Evolutionary conservation across 2,329 filamentous ascomycete genomes (phyloP).

Genomic region (Penicillium sp.): DNA sequence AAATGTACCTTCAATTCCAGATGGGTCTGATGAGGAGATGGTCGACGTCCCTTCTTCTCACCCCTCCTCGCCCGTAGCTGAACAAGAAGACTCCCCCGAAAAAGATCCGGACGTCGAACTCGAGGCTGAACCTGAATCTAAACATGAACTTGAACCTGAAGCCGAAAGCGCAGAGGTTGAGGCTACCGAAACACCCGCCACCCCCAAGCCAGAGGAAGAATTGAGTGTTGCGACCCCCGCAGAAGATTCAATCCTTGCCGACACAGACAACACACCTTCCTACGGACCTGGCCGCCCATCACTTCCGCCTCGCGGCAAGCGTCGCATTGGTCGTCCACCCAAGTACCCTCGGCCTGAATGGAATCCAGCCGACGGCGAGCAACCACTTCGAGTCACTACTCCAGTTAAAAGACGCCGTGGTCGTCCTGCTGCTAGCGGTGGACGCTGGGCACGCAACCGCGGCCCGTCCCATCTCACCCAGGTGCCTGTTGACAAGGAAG

Average conservation of each 20-base stretch:
- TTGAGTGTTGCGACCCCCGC: conserved; percentile 39
- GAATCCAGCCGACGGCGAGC: conserved; percentile 54
- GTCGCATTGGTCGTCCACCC: conserved; percentile 76
- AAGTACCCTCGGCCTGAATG: conserved; percentile 81
- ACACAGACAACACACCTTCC: conserved; percentile 51
- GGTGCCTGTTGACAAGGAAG: conserved; percentile 88
- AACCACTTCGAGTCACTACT: conserved; percentile 46
- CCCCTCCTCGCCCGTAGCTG: conserved; percentile 20
- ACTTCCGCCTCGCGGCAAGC: conserved; percentile 62
- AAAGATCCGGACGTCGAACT: conserved; percentile 24
- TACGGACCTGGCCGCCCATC: conserved; percentile 49
- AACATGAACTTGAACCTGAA: conserved; percentile 40
- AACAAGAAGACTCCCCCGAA: conserved; percentile 19
- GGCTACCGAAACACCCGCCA: conserved; percentile 9
- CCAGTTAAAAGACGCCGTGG: conserved; percentile 59
- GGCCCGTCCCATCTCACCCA: conserved; percentile 73
- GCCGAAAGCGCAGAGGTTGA: conserved; percentile 27
- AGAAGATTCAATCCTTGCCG: conserved; percentile 41
- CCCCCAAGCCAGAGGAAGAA: conserved; percentile 44
- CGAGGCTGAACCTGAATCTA: conserved; percentile 19
- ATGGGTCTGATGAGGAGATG: conserved; percentile 45
- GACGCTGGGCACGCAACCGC: conserved; percentile 70
- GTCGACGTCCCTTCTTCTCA: conserved; percentile 27
- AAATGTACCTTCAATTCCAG: conserved; percentile 40
- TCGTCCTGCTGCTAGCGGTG: conserved; percentile 53